Percentiles rank a stretch among this genome's conserved stretches.
These are phyloP conservation scores for Microcyclospora tardicrescens DNA, from an alignment of 2,329 filamentous ascomycete species.

Conservation along the genomic window DNA sequence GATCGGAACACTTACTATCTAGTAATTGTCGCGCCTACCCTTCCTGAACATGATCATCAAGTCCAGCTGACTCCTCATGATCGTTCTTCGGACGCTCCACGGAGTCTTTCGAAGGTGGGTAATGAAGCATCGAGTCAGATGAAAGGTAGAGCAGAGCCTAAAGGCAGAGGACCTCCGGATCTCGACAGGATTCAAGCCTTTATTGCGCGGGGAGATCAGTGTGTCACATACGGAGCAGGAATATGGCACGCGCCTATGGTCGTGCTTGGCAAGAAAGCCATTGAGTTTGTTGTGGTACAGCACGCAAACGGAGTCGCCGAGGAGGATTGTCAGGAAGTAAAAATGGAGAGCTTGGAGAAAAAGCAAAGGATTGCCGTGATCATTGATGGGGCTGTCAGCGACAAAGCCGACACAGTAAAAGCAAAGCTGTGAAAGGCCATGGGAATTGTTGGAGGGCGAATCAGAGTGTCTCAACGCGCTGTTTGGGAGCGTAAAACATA, in stretches of 20 bases:
- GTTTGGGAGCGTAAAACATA: too few species aligned
- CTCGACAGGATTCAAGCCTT: constrained; percentile 60
- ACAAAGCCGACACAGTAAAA: too few species aligned
- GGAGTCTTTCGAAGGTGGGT: too few species aligned
- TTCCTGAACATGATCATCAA: constrained; percentile 31
- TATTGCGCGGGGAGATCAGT: constrained; percentile 62
- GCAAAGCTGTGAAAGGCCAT: too few species aligned
- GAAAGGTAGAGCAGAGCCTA: constrained; percentile 18
- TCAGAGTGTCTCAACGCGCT: too few species aligned
- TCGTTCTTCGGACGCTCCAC: constrained; percentile 2
- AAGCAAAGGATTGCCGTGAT: too few species aligned
- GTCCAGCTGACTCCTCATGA: not conserved
- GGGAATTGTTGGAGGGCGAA: too few species aligned
- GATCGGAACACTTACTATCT: constrained; percentile 49
- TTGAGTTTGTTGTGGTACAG: constrained; percentile 85
- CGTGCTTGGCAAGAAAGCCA: constrained; percentile 54
- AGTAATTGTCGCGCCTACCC: constrained; percentile 75
- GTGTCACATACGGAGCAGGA: constrained; percentile 80
- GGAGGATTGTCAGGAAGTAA: constrained; percentile 83
- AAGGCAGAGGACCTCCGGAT: constrained; percentile 54
- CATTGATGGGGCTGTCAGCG: too few species aligned
- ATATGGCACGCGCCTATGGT: constrained; percentile 98
- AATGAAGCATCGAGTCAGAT: constrained; percentile 14
- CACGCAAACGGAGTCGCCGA: constrained; percentile 67
- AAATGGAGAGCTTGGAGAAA: constrained; percentile 8